These are phyloP conservation scores for Jaltomata sinuosa DNA, from an alignment of 257 asterid species.

Conservation along the genomic window DNA sequence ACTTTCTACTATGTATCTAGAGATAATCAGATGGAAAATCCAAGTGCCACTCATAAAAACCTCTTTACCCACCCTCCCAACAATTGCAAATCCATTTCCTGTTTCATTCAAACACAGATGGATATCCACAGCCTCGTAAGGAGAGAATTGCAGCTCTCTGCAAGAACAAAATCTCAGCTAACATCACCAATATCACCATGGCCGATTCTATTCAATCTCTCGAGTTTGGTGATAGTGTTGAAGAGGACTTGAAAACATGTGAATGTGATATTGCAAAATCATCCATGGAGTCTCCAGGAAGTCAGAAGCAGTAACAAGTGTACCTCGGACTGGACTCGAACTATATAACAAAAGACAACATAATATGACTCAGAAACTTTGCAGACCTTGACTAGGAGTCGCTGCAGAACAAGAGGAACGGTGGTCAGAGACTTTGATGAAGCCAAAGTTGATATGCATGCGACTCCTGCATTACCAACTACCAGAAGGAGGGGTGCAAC, in stretches of 20 bases:
- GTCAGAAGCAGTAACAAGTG: conserved; percentile 34
- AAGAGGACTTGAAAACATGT: conserved; percentile 30
- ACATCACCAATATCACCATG: conserved; percentile 57
- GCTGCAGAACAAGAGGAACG: conserved; percentile 35
- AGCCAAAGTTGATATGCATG: conserved; percentile 15
- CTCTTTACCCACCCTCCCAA: neutral
- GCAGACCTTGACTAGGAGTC: conserved; percentile 27
- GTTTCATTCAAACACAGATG: conserved; percentile 21
- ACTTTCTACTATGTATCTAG: neutral
- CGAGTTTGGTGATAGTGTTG: conserved; percentile 43
- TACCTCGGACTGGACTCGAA: conserved; percentile 42
- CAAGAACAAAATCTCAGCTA: conserved; percentile 67
- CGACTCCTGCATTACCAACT: conserved; percentile 10
- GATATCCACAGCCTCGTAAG: conserved; percentile 51
- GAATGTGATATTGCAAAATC: conserved; percentile 37
- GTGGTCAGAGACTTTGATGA: conserved; percentile 10
- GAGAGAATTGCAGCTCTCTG: conserved; percentile 69
- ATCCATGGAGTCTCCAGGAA: conserved; percentile 37
- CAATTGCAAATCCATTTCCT: neutral
- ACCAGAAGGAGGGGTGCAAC: conserved; percentile 27
- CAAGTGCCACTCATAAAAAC: neutral
- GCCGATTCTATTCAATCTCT: conserved; percentile 34
- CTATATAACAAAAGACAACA: conserved; percentile 28
- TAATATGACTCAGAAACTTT: conserved; percentile 23
- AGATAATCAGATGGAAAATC: neutral